Conservation (phyloP, 1,284 basidiomycete species). For the Ustilago esculenta region DNA sequence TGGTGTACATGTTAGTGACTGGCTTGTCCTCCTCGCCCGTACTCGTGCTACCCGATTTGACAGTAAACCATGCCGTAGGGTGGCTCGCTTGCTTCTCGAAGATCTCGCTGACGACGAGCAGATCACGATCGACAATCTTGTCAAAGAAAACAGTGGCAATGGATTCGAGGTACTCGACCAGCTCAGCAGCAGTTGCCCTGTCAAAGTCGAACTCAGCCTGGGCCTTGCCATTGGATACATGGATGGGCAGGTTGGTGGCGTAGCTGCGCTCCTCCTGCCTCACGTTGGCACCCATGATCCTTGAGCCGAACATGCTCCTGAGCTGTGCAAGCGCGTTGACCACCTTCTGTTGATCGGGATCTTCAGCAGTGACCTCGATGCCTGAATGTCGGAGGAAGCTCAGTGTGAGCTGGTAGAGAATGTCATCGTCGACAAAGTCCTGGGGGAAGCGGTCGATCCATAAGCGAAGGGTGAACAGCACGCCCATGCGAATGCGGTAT, state of each 20-base stretch:
- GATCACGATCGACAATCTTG: constrained; percentile 58
- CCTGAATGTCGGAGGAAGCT: constrained; percentile 46
- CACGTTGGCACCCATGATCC: constrained; percentile 52
- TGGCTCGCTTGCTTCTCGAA: constrained; percentile 52
- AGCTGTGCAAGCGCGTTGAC: constrained; percentile 43
- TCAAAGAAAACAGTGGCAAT: constrained; percentile 59
- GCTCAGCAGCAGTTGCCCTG: constrained; percentile 31
- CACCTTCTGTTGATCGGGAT: constrained; percentile 49
- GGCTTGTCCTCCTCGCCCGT: constrained; percentile 49
- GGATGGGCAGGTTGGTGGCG: constrained; percentile 19
- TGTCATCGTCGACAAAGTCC: constrained; percentile 61
- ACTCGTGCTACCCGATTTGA: constrained; percentile 13
- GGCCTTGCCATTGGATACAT: constrained; percentile 10
- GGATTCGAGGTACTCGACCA: constrained; percentile 62
- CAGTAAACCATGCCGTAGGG: constrained; percentile 55
- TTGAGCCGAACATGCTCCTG: constrained; percentile 30
- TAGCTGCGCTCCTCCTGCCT: constrained; percentile 38
- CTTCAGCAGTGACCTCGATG: constrained; percentile 35
- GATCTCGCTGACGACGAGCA: constrained; percentile 56
- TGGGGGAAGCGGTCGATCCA: constrained; percentile 61
- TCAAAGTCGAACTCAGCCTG: constrained; percentile 55
- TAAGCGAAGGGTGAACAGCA: constrained; percentile 46
- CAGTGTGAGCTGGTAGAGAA: constrained; percentile 51
- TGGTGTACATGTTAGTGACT: constrained; percentile 58
- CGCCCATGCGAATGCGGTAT: constrained; percentile 54